Evolutionary conservation across 345 rosid genomes (phyloP).

Genomic region (Lagerstroemia speciosa): DNA sequence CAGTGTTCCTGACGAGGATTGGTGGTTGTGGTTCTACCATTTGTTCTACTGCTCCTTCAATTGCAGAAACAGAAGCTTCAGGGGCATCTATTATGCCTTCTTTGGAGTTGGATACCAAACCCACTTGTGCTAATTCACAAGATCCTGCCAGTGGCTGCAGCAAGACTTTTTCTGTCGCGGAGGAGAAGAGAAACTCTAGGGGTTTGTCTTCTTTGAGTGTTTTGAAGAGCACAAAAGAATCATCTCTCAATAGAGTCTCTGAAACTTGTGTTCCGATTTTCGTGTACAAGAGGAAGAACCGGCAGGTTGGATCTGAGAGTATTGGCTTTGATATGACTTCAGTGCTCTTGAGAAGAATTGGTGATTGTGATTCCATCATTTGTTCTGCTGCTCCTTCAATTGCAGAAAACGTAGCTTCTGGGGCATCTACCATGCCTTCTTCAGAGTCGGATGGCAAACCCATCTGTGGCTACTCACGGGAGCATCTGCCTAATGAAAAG

Average conservation of each 20-base stretch:
- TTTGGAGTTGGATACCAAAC: conserved; percentile 11
- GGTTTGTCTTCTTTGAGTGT: conserved; percentile 22
- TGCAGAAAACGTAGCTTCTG: conserved; percentile 23
- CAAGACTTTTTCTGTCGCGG: conserved; percentile 26
- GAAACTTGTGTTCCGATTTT: conserved; percentile 24
- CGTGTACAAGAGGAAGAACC: conserved; percentile 61
- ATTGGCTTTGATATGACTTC: conserved; percentile 22
- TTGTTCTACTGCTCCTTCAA: conserved; percentile 33
- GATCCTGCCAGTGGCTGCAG: conserved; percentile 24
- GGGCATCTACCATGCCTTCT: conserved; percentile 14
- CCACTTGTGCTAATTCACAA: no score
- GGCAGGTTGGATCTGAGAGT: conserved; percentile 16
- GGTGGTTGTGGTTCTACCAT: conserved; percentile 33
- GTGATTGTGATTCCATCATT: conserved; percentile 33
- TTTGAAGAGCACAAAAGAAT: conserved; percentile 27
- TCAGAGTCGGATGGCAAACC: conserved; percentile 15
- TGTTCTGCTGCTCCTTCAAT: conserved; percentile 33
- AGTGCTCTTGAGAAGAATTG: conserved; percentile 25
- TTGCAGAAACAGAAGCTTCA: conserved; percentile 22
- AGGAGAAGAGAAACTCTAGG: conserved; percentile 21
- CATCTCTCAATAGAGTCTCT: conserved; percentile 32
- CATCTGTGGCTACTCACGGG: conserved; percentile 16
- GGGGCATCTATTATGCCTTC: conserved; percentile 15
- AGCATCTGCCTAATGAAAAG: conserved; percentile 25
- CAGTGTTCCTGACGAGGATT: conserved; percentile 25